Evolutionary conservation across 495 filamentous ascomycete genomes (phyloP).

Genomic region (Pseudevernia furfuracea): DNA sequence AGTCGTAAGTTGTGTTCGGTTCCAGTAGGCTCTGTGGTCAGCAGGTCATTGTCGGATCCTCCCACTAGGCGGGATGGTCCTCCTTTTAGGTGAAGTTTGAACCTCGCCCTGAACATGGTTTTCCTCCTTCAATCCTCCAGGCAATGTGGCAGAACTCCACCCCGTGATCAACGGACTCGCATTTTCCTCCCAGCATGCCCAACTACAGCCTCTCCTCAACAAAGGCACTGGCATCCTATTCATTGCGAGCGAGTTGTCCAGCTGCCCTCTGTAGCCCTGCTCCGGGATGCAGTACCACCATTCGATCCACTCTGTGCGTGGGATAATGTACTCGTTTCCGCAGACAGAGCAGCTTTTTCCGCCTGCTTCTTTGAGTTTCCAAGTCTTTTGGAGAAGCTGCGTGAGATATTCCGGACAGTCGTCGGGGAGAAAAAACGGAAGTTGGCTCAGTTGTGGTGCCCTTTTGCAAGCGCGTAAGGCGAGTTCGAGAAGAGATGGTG

Average conservation of each 20-base stretch:
- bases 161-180: background rate
- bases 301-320: conserved; percentile 63
- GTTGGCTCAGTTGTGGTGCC: conserved; percentile 37
- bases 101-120: background rate
- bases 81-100: background rate
- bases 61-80: background rate
- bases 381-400: conserved; percentile 36
- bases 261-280: background rate
- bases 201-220: conserved; percentile 16
- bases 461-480: conserved; percentile 44
- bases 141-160: conserved; percentile 1
- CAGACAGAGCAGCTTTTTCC: conserved; percentile 56
- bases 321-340: conserved; percentile 46
- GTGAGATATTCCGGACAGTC: conserved; percentile 39
- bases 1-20: background rate
- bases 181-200: conserved; percentile 14
- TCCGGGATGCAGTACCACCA: conserved; percentile 49
- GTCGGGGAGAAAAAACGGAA: conserved; percentile 34
- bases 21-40: background rate
- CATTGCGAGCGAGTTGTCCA: too few species aligned
- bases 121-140: conserved; percentile 1
- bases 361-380: conserved; percentile 41
- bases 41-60: background rate
- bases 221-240: conserved; percentile 2
- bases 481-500: conserved; percentile 53